These are phyloP conservation scores for Geranium incanum DNA, from an alignment of 441 rosid genomes.

Conservation along the genomic window DNA sequence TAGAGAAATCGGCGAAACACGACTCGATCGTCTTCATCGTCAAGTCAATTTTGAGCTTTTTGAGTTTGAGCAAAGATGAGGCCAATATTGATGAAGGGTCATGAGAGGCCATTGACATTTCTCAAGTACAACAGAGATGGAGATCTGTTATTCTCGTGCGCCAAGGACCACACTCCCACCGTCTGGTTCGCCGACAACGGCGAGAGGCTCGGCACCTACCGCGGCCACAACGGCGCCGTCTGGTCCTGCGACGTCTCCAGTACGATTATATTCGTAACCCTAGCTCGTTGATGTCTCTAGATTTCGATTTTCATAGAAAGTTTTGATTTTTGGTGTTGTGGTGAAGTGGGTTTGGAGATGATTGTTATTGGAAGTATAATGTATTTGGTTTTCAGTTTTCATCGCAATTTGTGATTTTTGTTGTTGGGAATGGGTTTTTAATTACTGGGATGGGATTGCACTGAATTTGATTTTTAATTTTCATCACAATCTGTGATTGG, in stretches of 20 bases:
- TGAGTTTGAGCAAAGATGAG: constrained; percentile 40
- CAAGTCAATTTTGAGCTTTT: no score
- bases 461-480: no score
- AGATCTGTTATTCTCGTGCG: constrained; percentile 84
- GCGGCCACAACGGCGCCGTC: constrained; percentile 93
- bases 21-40: no score
- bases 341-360: no score
- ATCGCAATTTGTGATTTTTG: not conserved
- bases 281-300: no score
- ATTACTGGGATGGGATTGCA: no score
- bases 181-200: constrained; percentile 94
- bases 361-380: no score
- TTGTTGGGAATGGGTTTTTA: constrained; percentile 53
- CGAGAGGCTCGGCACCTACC: constrained; percentile 81
- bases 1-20: no score
- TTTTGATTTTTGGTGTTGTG: no score
- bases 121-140: constrained; percentile 85
- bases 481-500: no score
- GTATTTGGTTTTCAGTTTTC: no score
- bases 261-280: constrained; percentile 7
- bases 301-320: no score
- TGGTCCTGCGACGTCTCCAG: constrained; percentile 93
- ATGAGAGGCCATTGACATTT: constrained; percentile 89
- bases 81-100: constrained; percentile 95
- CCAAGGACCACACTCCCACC: constrained; percentile 83